phyloP scores from a whole-genome alignment of 106 monocot genomes.

The Narthecium ossifragum region DNA sequence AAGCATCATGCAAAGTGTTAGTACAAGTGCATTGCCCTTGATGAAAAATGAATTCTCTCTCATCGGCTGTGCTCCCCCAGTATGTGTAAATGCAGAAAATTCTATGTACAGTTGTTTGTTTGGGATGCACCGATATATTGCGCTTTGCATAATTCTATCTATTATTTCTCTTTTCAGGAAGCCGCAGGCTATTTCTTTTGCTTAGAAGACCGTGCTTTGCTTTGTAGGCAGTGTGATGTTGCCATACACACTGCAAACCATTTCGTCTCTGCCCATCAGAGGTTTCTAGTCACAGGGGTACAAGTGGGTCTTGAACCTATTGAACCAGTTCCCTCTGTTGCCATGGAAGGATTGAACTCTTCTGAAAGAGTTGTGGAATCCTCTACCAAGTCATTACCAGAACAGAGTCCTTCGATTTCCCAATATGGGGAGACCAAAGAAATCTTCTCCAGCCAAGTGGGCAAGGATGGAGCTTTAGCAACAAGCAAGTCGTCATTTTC shows the following conservation, averaged over 20 bases:
- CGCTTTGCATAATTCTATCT: too few species aligned
- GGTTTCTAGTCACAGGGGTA: constrained; percentile 81
- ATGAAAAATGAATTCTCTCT: too few species aligned
- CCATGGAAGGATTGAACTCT: constrained; percentile 16
- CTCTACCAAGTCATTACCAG: constrained; percentile 9
- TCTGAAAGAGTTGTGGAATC: constrained; percentile 6
- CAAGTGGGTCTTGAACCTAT: constrained; percentile 59
- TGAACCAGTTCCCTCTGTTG: constrained; percentile 23
- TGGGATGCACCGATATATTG: too few species aligned
- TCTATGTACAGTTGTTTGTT: too few species aligned
- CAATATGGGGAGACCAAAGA: constrained; percentile 22
- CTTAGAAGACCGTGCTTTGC: constrained; percentile 79
- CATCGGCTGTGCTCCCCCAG: too few species aligned
- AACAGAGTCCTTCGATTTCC: constrained; percentile 5
- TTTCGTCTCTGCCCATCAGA: constrained; percentile 61
- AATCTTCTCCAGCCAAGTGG: constrained; percentile 12
- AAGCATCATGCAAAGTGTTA: too few species aligned
- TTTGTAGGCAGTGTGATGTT: constrained; percentile 79
- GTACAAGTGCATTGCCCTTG: too few species aligned
- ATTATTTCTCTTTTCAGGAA: constrained; percentile 39
- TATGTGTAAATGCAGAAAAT: too few species aligned
- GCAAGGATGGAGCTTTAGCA: background rate
- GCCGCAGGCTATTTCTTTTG: constrained; percentile 84
- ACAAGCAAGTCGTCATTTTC: constrained; percentile 22
- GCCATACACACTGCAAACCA: constrained; percentile 68